These are phyloP conservation scores for Eucalyptus melliodora DNA, from an alignment of 345 rosid species.

Conservation along the genomic window DNA sequence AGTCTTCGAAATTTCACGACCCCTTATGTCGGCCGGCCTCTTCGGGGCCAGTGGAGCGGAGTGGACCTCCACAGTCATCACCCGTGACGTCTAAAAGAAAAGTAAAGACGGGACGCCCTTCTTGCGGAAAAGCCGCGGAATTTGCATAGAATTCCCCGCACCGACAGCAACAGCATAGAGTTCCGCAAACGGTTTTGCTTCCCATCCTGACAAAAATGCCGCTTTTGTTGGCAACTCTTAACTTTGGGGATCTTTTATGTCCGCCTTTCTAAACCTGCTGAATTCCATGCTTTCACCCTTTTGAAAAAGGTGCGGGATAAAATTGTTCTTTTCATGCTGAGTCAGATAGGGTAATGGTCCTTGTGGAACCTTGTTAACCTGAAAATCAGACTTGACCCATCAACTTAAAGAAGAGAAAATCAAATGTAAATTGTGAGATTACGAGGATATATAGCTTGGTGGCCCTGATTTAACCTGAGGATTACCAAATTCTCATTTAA, in stretches of 20 bases:
- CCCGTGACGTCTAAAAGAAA: background rate
- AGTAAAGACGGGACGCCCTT: background rate
- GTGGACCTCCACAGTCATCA: background rate
- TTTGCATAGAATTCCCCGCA: background rate
- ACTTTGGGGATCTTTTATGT: background rate
- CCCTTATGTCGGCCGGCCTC: background rate
- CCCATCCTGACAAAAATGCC: background rate
- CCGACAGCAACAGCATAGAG: background rate
- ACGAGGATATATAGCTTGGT: background rate
- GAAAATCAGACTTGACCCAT: background rate
- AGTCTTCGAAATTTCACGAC: background rate
- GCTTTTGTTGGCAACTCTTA: background rate
- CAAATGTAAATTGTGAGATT: background rate
- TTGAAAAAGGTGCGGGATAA: background rate
- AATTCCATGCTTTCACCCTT: background rate
- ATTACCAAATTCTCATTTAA: background rate
- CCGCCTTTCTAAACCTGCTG: background rate
- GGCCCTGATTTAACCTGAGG: background rate
- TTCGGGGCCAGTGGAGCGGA: background rate
- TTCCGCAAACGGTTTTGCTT: background rate
- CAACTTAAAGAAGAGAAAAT: background rate
- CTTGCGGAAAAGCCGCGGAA: background rate
- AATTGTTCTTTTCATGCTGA: background rate
- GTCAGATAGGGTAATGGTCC: background rate
- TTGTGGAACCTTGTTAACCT: background rate